A percentile compares a stretch with the other conserved stretches of the same genome.
These are phyloP conservation scores for Xylariaceae sp. DNA, from an alignment of 2,329 filamentous ascomycete species.

Conservation along the genomic window DNA sequence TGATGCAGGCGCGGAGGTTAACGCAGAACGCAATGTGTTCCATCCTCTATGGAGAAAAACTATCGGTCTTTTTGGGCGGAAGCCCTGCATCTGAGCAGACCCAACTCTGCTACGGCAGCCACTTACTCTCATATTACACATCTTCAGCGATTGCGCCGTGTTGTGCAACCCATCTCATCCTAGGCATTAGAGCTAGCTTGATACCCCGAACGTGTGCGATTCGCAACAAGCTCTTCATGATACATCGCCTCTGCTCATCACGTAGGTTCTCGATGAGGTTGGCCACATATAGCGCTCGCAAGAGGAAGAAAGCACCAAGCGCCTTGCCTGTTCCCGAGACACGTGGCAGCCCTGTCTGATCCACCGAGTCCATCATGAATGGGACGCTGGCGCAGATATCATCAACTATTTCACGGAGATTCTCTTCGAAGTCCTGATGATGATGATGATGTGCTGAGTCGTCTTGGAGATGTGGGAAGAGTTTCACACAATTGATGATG, in stretches of 20 bases:
- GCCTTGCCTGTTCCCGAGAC: conserved; percentile 9
- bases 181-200: conserved; percentile 8
- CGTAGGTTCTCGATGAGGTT: conserved; percentile 3
- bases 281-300: conserved; percentile 9
- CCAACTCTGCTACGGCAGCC: no score
- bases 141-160: no score
- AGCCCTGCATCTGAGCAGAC: no score
- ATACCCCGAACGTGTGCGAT: conserved; percentile 10
- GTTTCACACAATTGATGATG: neutral
- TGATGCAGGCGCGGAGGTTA: no score
- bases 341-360: conserved; percentile 8
- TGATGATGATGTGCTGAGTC: no score
- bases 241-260: conserved; percentile 5
- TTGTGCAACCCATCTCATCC: conserved; percentile 2
- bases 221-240: conserved; percentile 8
- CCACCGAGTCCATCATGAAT: conserved; percentile 12
- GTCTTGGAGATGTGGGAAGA: conserved; percentile 1
- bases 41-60: no score
- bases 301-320: conserved; percentile 9
- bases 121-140: no score
- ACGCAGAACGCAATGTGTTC: no score
- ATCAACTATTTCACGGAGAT: conserved; percentile 5
- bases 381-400: conserved; percentile 12
- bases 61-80: no score
- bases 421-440: neutral